These are phyloP conservation scores for Candida ortonii DNA, from an alignment of 805 yeast genomes.

Conservation along the genomic window DNA sequence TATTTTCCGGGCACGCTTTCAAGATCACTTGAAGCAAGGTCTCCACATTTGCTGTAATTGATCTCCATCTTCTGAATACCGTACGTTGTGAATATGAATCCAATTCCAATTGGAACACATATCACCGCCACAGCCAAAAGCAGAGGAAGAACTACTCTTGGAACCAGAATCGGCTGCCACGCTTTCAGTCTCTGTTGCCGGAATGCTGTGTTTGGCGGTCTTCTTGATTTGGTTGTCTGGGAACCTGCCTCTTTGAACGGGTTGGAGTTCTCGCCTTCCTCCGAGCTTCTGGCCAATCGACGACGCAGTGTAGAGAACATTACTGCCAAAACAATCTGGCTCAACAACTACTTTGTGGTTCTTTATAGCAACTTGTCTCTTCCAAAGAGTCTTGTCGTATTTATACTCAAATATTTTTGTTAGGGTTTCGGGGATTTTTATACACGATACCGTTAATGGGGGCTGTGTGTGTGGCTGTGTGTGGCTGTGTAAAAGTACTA, in stretches of 20 bases:
- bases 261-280: conserved; percentile 29
- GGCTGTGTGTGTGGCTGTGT: not conserved
- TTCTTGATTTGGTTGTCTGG: conserved; percentile 40
- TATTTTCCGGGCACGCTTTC: conserved; percentile 57
- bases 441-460: too few relatives aligned
- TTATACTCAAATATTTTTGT: too few relatives aligned
- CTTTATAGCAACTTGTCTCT: too few relatives aligned
- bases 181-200: conserved; percentile 66
- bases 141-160: conserved; percentile 85
- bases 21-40: conserved; percentile 37
- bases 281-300: conserved; percentile 27
- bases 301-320: conserved; percentile 30
- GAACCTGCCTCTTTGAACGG: conserved; percentile 26
- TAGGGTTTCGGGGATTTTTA: too few relatives aligned
- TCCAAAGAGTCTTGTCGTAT: too few relatives aligned
- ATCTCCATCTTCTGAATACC: conserved; percentile 72
- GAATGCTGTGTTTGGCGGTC: conserved; percentile 73
- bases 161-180: conserved; percentile 86
- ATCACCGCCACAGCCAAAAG: conserved; percentile 69
- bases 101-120: conserved; percentile 90
- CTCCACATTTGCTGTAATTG: conserved; percentile 71
- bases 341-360: conserved; percentile 1
- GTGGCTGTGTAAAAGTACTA: too few relatives aligned
- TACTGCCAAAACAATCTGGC: conserved; percentile 1
- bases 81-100: conserved; percentile 72